Evolutionary conservation across 345 rosid genomes (phyloP).

Genomic region (Pistacia atlantica): DNA sequence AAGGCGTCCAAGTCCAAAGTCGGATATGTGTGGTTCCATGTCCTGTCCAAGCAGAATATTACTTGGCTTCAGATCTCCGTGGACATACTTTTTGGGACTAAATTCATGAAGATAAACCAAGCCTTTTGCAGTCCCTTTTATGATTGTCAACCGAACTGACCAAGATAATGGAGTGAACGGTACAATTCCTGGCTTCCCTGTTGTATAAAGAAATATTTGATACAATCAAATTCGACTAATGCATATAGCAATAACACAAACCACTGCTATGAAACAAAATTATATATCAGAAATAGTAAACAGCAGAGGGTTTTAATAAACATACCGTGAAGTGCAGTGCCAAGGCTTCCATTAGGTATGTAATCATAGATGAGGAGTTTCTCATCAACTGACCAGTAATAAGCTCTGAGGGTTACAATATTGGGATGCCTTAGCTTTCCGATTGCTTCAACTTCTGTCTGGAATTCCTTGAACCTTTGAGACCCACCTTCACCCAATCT

Average conservation of each 20-base stretch:
- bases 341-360: slow-evolving; percentile 80
- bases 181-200: slow-evolving; percentile 81
- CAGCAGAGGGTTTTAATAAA: background rate
- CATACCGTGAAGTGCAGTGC: slow-evolving; percentile 86
- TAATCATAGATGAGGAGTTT: slow-evolving; percentile 90
- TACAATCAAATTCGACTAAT: background rate
- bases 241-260: background rate
- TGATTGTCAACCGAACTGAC: slow-evolving; percentile 72
- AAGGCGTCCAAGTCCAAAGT: slow-evolving; percentile 86
- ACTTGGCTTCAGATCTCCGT: slow-evolving; percentile 88
- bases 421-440: slow-evolving; percentile 94
- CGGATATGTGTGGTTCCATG: slow-evolving; percentile 82
- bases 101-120: slow-evolving; percentile 86
- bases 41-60: slow-evolving; percentile 80
- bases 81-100: slow-evolving; percentile 91
- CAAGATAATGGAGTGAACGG: slow-evolving; percentile 64
- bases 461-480: slow-evolving; percentile 94
- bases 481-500: slow-evolving; percentile 98
- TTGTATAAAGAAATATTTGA: slow-evolving; percentile 13
- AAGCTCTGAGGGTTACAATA: slow-evolving; percentile 81
- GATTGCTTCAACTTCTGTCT: slow-evolving; percentile 92
- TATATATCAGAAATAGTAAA: background rate
- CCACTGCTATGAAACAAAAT: background rate
- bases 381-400: slow-evolving; percentile 98
- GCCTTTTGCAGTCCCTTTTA: slow-evolving; percentile 77